These are phyloP conservation scores for Trypanosoma cruzi DNA, from an alignment of 208 protist genomes.

Conservation along the genomic window DNA sequence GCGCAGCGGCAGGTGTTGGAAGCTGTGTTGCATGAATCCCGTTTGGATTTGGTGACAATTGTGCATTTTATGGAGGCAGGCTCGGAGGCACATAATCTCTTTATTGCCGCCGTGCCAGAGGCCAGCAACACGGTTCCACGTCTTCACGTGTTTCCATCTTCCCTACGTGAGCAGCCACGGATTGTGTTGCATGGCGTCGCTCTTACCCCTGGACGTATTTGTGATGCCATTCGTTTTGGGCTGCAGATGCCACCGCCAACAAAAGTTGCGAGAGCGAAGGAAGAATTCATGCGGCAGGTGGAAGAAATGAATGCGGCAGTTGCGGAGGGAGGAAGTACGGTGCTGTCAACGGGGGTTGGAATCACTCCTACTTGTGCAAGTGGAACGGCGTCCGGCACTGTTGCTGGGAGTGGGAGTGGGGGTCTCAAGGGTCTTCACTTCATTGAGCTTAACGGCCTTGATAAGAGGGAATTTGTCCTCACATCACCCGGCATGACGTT, in stretches of 20 bases:
- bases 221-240: constrained; percentile 26
- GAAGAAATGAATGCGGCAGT: constrained; percentile 19
- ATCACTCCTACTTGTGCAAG: neutral
- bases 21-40: constrained; percentile 35
- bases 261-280: constrained; percentile 6
- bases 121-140: constrained; percentile 34
- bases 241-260: constrained; percentile 11
- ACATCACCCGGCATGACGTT: constrained; percentile 55
- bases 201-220: constrained; percentile 43
- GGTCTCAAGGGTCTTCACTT: constrained; percentile 30
- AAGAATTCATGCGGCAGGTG: constrained; percentile 38
- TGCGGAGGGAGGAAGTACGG: neutral
- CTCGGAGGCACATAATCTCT: constrained; percentile 44
- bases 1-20: constrained; percentile 53
- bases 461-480: constrained; percentile 36
- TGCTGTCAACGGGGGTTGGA: neutral
- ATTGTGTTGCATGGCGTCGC: constrained; percentile 32
- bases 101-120: constrained; percentile 38
- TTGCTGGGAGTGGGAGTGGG: neutral
- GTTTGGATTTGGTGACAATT: constrained; percentile 35
- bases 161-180: constrained; percentile 18
- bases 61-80: constrained; percentile 58
- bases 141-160: constrained; percentile 53
- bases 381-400: neutral
- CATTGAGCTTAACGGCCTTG: constrained; percentile 43